Evolutionary conservation across 768 basidiomycete genomes (phyloP).

Genomic region (Lactifluus echinatus): DNA sequence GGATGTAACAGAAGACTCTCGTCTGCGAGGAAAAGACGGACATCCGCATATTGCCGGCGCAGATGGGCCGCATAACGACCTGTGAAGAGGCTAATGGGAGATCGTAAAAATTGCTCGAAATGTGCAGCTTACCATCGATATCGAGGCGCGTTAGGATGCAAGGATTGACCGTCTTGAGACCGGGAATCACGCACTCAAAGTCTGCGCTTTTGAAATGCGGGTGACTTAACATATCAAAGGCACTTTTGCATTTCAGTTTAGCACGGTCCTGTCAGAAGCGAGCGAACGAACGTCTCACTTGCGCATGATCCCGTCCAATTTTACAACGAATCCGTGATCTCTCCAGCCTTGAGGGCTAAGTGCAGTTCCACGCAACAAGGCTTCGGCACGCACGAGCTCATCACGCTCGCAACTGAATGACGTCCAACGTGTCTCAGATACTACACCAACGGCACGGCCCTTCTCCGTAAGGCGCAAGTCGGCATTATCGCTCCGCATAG

Average conservation of each 20-base stretch:
- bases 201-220: slow-evolving; percentile 39
- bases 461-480: slow-evolving; percentile 74
- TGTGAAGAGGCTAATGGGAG: slow-evolving; percentile 23
- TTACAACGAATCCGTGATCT: slow-evolving; percentile 33
- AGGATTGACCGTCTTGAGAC: slow-evolving; percentile 41
- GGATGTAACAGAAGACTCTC: slow-evolving; percentile 64
- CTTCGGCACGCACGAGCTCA: slow-evolving; percentile 29
- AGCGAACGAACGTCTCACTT: slow-evolving; percentile 28
- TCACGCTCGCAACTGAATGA: slow-evolving; percentile 29
- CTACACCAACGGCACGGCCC: slow-evolving; percentile 42
- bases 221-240: slow-evolving; percentile 63
- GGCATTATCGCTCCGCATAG: slow-evolving; percentile 82
- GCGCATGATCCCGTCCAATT: slow-evolving; percentile 35
- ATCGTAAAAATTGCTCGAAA: background rate
- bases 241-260: slow-evolving; percentile 37
- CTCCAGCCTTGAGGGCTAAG: slow-evolving; percentile 44
- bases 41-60: slow-evolving; percentile 63
- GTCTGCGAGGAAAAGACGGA: slow-evolving; percentile 66
- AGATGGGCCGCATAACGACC: slow-evolving; percentile 58
- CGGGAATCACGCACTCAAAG: slow-evolving; percentile 41
- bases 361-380: slow-evolving; percentile 28
- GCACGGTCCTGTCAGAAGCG: background rate
- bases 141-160: slow-evolving; percentile 50
- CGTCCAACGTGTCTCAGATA: slow-evolving; percentile 38
- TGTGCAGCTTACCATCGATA: slow-evolving; percentile 50